Evolutionary conservation across 345 rosid genomes (phyloP).

Genomic region (Firmiana major): DNA sequence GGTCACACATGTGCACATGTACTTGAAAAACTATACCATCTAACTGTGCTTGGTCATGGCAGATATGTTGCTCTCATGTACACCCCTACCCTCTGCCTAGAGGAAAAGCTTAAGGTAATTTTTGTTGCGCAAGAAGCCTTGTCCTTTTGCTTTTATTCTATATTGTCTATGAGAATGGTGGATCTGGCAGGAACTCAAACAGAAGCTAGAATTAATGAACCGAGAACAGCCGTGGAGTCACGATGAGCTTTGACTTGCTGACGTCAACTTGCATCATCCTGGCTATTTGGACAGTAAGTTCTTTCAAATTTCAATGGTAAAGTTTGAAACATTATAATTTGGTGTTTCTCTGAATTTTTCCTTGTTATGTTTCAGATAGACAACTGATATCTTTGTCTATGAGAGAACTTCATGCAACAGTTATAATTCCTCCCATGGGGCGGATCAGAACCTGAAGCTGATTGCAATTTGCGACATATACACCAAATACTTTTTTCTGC

Average conservation of each 20-base stretch:
- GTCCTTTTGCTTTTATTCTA: background rate
- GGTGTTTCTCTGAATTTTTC: background rate
- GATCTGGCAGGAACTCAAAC: conserved; percentile 14
- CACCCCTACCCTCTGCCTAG: conserved; percentile 36
- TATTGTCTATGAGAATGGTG: conserved; percentile 10
- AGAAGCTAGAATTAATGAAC: conserved; percentile 6
- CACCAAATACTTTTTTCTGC: background rate
- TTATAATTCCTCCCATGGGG: background rate
- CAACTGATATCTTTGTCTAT: background rate
- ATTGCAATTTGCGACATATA: background rate
- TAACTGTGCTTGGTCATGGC: background rate
- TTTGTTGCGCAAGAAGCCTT: background rate
- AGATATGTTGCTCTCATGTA: conserved; percentile 34
- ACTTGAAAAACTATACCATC: background rate
- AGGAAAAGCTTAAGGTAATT: conserved; percentile 33
- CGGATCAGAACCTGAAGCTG: background rate
- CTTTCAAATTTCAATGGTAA: background rate
- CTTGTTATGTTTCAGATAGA: background rate
- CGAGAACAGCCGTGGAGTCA: background rate
- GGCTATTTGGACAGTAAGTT: background rate
- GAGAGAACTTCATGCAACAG: background rate
- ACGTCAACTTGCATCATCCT: background rate
- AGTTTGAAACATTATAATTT: background rate
- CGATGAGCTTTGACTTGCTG: conserved; percentile 10
- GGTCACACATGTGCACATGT: background rate